Evolutionary conservation across 2,329 filamentous ascomycete genomes (phyloP).

Genomic region (Cladosporium halotolerans): DNA sequence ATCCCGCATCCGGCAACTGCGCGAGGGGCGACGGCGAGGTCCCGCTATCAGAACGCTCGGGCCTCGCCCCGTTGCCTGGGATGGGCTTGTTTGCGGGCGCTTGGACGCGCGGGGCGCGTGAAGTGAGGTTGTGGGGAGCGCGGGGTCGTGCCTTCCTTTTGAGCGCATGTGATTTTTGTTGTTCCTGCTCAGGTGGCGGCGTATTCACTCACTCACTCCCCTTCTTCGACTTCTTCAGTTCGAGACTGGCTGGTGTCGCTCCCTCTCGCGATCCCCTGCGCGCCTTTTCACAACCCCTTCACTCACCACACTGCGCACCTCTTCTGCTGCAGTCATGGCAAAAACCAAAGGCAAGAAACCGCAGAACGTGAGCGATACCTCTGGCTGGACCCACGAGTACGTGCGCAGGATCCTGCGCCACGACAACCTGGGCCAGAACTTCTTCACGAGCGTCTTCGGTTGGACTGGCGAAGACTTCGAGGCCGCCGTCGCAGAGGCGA

Average conservation of each 20-base stretch:
- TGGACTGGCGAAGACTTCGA: background rate
- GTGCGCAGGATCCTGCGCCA: background rate
- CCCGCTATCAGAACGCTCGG: slow-evolving; percentile 1
- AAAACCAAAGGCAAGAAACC: too few species aligned
- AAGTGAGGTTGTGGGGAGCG: background rate
- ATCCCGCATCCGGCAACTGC: background rate
- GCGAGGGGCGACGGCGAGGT: background rate
- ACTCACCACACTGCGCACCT: too few species aligned
- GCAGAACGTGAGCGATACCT: too few species aligned
- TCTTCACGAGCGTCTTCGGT: background rate
- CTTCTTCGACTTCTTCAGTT: too few species aligned
- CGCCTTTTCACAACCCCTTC: too few species aligned
- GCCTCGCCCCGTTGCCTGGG: background rate
- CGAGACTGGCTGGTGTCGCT: too few species aligned
- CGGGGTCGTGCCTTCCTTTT: too few species aligned
- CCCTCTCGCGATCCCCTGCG: too few species aligned
- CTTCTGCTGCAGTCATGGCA: too few species aligned
- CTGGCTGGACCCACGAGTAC: too few species aligned
- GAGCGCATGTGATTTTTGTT: background rate
- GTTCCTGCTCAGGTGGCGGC: too few species aligned
- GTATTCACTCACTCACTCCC: too few species aligned
- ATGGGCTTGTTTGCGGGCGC: background rate
- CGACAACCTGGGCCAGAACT: background rate
- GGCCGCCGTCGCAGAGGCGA: background rate
- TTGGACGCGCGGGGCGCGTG: background rate